Base-by-base conservation (phyloP, 768 basidiomycete species). In the Coprinellus micaceus region DNA sequence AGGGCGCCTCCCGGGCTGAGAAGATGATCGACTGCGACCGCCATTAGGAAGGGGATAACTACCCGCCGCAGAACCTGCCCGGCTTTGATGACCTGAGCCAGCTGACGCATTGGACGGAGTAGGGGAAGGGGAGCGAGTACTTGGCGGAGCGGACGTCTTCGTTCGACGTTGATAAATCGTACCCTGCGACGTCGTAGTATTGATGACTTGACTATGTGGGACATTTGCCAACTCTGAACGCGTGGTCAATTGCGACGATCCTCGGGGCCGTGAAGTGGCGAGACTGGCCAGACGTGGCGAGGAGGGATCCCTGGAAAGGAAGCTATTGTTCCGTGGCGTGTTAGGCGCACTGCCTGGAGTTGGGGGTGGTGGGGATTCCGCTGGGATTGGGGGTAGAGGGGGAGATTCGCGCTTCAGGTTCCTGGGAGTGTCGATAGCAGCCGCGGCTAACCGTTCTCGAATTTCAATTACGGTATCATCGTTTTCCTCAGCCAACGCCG, bases 1-100 rank as follows among this genome's bases (percentile, higher is more conserved):
- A 24, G 88, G 87, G 54, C 88, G 75, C 55, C 88, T 80, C 25
- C 84, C 86, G 41, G 91, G 89, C 60, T 92, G 91, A 37, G 91
- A 91, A 12, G 81, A 82, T 33, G 91, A 88, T 46, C 91, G 81
- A 55, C 65, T 78, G 56, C 91, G 81, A 21, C 76, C 74, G 28
- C 65, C 66, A 1, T 76, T 65, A 37, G 66, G 66, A 39, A 56
- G 63, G 53, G 70, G 66, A 33, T 75, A 72, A 58, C 63, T 74
- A 30, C 74, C 68, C 26, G 79, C 80, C 29, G 77, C 77, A 37
- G 61, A 61, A 52, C 69, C 65, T 48, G 72, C 69, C 62, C 69
- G 73, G 9, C 69, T 61, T 24, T 65, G 67, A 17, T 63, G 76
- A 56, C 63, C 66, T 17, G 79, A 80, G 49, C 74, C 74, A 28